Evolutionary conservation across 768 basidiomycete species (phyloP).

Genomic region (Udeniomyces megalosporus): DNA sequence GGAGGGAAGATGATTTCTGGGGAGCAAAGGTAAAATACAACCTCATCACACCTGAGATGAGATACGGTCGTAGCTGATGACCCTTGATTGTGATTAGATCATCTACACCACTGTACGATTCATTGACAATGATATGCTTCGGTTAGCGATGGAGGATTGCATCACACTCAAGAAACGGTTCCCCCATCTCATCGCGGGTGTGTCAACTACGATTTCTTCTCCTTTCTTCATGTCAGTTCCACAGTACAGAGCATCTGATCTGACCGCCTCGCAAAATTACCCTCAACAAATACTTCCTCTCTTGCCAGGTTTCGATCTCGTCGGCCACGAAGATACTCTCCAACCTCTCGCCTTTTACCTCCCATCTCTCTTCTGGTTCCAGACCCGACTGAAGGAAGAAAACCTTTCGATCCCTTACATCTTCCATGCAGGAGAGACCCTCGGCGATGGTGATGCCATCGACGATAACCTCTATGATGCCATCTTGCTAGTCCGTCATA

Average conservation of each 20-base stretch:
- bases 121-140: conserved; percentile 42
- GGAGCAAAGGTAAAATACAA: conserved; percentile 41
- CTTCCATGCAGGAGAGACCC: conserved; percentile 49
- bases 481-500: conserved; percentile 41
- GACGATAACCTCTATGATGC: conserved; percentile 66
- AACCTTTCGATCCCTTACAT: conserved; percentile 43
- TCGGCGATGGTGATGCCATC: conserved; percentile 50
- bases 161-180: conserved; percentile 56
- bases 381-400: conserved; percentile 40
- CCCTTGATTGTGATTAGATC: conserved; percentile 39
- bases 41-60: too few species aligned
- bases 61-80: too few species aligned
- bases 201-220: background rate
- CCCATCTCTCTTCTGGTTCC: conserved; percentile 45
- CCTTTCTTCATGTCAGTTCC: too few species aligned
- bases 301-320: conserved; percentile 68
- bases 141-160: conserved; percentile 58
- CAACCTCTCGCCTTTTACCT: conserved; percentile 35
- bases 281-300: background rate
- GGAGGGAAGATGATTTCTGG: conserved; percentile 46
- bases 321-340: conserved; percentile 49
- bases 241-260: background rate
- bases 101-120: conserved; percentile 52
- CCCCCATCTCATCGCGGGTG: conserved; percentile 55
- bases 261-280: background rate